phyloP scores from a whole-genome alignment of 805 yeast species.

The Barnettozyma botsteinii region DNA sequence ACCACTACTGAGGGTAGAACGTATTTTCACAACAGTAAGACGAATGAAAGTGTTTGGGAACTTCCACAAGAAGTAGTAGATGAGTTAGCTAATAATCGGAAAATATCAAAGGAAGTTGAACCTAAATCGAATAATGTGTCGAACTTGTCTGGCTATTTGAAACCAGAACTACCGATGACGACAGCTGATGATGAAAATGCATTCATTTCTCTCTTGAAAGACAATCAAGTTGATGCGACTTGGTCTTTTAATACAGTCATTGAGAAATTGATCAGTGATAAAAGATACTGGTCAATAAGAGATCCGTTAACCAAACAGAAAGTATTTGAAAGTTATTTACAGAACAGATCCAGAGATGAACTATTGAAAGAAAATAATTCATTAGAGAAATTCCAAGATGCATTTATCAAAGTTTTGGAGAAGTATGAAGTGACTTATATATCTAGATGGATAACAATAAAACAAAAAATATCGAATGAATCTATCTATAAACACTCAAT shows the following conservation, averaged over 20 bases:
- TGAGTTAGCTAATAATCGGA: conserved; percentile 10
- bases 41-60: conserved; percentile 76
- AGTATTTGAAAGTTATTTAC: conserved; percentile 60
- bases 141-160: conserved; percentile 3
- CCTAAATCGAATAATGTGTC: not conserved
- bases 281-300: conserved; percentile 60
- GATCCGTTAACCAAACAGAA: conserved; percentile 57
- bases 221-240: conserved; percentile 55
- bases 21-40: conserved; percentile 62
- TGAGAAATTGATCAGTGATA: conserved; percentile 48
- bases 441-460: conserved; percentile 61
- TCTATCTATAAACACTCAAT: conserved; percentile 59
- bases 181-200: conserved; percentile 34
- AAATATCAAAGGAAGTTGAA: conserved; percentile 5
- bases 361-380: conserved; percentile 46
- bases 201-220: conserved; percentile 49
- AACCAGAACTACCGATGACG: conserved; percentile 19
- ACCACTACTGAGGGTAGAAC: conserved; percentile 49
- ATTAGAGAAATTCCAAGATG: conserved; percentile 47
- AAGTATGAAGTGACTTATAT: conserved; percentile 43
- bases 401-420: conserved; percentile 44
- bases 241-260: conserved; percentile 73
- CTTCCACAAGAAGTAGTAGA: conserved; percentile 49
- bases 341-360: conserved; percentile 44
- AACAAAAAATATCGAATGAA: conserved; percentile 51